Conservation (phyloP, 202 grass and related monocot genomes). For the Dendrocalamus latiflorus region DNA sequence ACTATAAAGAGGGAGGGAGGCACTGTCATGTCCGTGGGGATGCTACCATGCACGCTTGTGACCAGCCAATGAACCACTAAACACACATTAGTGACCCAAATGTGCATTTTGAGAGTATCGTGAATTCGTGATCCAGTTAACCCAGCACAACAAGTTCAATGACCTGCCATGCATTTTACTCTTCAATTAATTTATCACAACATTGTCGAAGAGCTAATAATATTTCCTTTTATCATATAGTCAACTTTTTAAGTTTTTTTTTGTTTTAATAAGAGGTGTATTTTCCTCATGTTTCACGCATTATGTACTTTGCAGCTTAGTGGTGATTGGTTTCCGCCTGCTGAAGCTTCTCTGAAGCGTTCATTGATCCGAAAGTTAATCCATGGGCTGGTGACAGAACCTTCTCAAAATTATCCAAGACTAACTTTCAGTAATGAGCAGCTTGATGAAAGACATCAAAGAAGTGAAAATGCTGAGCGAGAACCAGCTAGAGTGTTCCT, state of each 20-base stretch:
- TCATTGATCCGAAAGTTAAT: slow-evolving; percentile 72
- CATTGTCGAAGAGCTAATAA: too few species aligned
- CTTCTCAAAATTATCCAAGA: slow-evolving; percentile 34
- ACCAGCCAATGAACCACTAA: too few species aligned
- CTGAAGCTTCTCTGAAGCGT: slow-evolving; percentile 88
- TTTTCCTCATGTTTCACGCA: background rate
- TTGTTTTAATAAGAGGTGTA: slow-evolving; percentile 5
- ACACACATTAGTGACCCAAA: too few species aligned
- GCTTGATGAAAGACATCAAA: slow-evolving; percentile 35
- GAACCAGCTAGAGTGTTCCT: slow-evolving; percentile 30
- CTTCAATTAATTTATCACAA: too few species aligned
- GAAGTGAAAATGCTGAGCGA: slow-evolving; percentile 31
- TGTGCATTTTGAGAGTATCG: too few species aligned
- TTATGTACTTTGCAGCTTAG: slow-evolving; percentile 60
- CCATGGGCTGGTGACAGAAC: slow-evolving; percentile 40
- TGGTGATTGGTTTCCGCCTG: slow-evolving; percentile 75
- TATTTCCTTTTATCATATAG: background rate
- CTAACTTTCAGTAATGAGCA: slow-evolving; percentile 26
- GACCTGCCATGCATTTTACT: too few species aligned
- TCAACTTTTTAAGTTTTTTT: background rate
- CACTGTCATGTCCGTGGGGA: too few species aligned
- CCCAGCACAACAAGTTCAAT: too few species aligned
- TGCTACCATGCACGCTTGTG: too few species aligned
- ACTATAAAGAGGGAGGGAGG: background rate
- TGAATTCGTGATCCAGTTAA: too few species aligned